Evolutionary conservation across 257 asterid species (phyloP).

Genomic region (Ballota nigra): DNA sequence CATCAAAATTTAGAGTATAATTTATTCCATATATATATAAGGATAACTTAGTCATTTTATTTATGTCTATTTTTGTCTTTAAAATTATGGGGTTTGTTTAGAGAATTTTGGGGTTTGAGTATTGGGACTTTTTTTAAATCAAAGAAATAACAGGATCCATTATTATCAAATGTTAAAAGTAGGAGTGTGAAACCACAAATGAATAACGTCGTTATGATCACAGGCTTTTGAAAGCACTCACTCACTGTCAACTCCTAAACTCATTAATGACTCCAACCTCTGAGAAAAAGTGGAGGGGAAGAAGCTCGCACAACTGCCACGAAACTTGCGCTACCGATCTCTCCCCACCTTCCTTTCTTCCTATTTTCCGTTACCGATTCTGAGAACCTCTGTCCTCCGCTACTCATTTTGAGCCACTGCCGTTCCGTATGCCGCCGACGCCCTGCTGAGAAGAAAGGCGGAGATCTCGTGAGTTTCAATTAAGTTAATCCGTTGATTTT

Average conservation of each 20-base stretch:
- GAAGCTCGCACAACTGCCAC: slow-evolving; percentile 13
- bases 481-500: background rate
- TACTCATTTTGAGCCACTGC: slow-evolving; percentile 11
- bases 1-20: no score
- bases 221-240: slow-evolving; percentile 32
- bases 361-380: slow-evolving; percentile 2
- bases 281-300: background rate
- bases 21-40: no score
- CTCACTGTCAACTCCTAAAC: slow-evolving; percentile 23
- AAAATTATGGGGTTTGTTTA: no score
- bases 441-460: background rate
- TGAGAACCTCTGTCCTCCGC: slow-evolving; percentile 2
- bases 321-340: slow-evolving; percentile 4
- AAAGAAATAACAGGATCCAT: background rate
- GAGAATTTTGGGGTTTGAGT: no score
- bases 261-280: slow-evolving; percentile 33
- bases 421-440: slow-evolving; percentile 26
- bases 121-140: background rate
- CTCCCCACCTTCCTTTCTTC: background rate
- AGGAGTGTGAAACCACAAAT: slow-evolving; percentile 14
- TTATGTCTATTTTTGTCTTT: no score
- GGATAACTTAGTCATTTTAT: no score
- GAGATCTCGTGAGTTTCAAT: slow-evolving; percentile 29
- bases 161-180: background rate
- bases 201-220: slow-evolving; percentile 39